These are phyloP conservation scores for Sarocladium strictum DNA, from an alignment of 2,329 filamentous ascomycete genomes.

Conservation along the genomic window DNA sequence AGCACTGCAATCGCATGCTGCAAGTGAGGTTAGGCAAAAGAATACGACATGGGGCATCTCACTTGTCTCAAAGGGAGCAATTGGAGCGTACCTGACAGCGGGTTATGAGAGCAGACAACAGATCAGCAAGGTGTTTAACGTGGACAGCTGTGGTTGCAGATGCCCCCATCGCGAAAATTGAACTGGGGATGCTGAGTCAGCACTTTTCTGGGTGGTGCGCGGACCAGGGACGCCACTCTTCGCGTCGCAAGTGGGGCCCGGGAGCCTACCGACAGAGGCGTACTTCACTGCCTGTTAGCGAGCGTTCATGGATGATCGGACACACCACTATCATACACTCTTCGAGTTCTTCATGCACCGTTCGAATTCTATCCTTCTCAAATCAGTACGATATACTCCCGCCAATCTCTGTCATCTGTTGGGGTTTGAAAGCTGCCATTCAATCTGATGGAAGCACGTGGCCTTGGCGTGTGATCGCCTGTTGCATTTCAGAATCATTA, in stretches of 20 bases:
- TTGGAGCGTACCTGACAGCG: background rate
- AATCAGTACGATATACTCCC: too few relatives aligned
- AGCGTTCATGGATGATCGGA: background rate
- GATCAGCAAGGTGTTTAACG: background rate
- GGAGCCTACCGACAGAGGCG: background rate
- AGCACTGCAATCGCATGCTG: slow-evolving; percentile 26
- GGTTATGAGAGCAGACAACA: background rate
- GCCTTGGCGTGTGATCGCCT: too few relatives aligned
- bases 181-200: slow-evolving; percentile 4
- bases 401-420: too few relatives aligned
- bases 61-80: background rate
- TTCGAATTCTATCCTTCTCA: too few relatives aligned
- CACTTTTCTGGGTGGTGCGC: slow-evolving; percentile 1
- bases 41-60: background rate
- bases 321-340: too few relatives aligned
- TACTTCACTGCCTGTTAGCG: background rate
- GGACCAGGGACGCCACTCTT: background rate
- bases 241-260: background rate
- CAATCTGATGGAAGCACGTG: too few relatives aligned
- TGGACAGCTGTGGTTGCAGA: background rate
- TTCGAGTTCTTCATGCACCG: too few relatives aligned
- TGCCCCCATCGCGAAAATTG: slow-evolving; percentile 7
- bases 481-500: background rate
- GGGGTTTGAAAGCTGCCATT: too few relatives aligned
- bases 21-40: background rate